Evolutionary conservation across 129 eudicot genomes (phyloP), one percentile per base, ranked within the genome.

Genomic region (Logfia minima): DNA sequence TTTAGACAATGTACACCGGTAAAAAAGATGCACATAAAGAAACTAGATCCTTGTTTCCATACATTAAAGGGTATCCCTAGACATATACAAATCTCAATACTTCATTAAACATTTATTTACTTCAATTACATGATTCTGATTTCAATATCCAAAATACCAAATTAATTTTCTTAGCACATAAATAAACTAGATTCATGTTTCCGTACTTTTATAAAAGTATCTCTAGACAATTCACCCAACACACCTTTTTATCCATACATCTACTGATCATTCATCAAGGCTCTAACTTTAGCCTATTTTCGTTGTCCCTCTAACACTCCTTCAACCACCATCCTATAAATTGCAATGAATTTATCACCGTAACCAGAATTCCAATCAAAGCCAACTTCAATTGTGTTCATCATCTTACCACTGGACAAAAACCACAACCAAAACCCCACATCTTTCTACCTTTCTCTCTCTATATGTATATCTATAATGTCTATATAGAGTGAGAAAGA

Each of bases 401-500:
- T 67, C 84, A 74, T 80, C 84, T 29, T 58, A 32, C 24, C 75
- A 21, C 74, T 56, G 53, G 18, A 14, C 73, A 48, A 76, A 37
- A 43, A 10, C 51, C 51, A 35, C 2, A 14, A 23, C 21, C 35
- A 76, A 64, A 41, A 26, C 68, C 51, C 59, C 58, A 32, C 26
- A 56, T n/a, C 3, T 51, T 71, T 32, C 17, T 43, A 10, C 70
- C 64, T 37, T 53, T 56, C 56, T 74, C 80, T 74, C 80, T 74
- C 80, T 80, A 37, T 64, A 74, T 80, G 28, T 26, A 45, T 73
- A 55, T 13, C 37, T 29, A 11, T 16, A 26, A 31, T 72, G n/a
- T 69, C 23, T 61, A 55, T 80, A 74, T 81, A 81, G 80, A 81
- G 84, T 74, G 84, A 81, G 80, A 81, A 74, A 74, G 75, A 31